phyloP scores from a whole-genome alignment of 1,139 yeast species.

The Kodamaea anthophila region DNA sequence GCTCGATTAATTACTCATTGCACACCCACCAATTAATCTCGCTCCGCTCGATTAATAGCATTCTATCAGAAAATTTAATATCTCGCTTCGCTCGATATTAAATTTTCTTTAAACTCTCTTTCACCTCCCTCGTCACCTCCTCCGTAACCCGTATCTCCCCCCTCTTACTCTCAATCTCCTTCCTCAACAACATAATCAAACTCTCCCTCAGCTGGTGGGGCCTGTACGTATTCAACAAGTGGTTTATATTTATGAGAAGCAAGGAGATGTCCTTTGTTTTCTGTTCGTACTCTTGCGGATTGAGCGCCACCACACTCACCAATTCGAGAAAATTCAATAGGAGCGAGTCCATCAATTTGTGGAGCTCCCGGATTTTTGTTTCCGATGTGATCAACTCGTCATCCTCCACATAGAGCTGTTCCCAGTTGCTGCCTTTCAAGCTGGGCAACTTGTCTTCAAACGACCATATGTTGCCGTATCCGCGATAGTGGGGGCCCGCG shows the following conservation, averaged over 20 bases:
- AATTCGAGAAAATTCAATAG: slow-evolving; percentile 68
- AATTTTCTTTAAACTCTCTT: too few species aligned
- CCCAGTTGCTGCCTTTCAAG: slow-evolving; percentile 60
- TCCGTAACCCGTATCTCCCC: slow-evolving; percentile 50
- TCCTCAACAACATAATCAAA: slow-evolving; percentile 61
- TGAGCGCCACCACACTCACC: slow-evolving; percentile 62
- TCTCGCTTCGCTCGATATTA: too few species aligned
- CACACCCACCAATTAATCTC: too few species aligned
- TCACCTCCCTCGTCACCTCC: slow-evolving; percentile 38
- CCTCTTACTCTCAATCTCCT: slow-evolving; percentile 51
- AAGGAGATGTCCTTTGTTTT: slow-evolving; percentile 69
- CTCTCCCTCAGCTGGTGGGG: slow-evolving; percentile 89
- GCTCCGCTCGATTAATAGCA: too few species aligned
- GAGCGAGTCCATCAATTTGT: slow-evolving; percentile 61
- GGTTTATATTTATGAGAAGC: slow-evolving; percentile 78
- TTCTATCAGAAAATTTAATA: too few species aligned
- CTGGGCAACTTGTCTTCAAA: slow-evolving; percentile 65
- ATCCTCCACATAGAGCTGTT: slow-evolving; percentile 51
- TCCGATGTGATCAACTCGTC: slow-evolving; percentile 44
- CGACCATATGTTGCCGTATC: slow-evolving; percentile 82
- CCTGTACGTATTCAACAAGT: slow-evolving; percentile 73
- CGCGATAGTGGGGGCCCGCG: slow-evolving; percentile 54
- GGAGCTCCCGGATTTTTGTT: slow-evolving; percentile 58
- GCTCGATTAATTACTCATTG: too few species aligned
- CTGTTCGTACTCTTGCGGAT: slow-evolving; percentile 59